Percentiles rank a stretch among this genome's conserved stretches.
These are phyloP conservation scores for Hypericum perforatum DNA, from an alignment of 345 rosid genomes.

Conservation along the genomic window DNA sequence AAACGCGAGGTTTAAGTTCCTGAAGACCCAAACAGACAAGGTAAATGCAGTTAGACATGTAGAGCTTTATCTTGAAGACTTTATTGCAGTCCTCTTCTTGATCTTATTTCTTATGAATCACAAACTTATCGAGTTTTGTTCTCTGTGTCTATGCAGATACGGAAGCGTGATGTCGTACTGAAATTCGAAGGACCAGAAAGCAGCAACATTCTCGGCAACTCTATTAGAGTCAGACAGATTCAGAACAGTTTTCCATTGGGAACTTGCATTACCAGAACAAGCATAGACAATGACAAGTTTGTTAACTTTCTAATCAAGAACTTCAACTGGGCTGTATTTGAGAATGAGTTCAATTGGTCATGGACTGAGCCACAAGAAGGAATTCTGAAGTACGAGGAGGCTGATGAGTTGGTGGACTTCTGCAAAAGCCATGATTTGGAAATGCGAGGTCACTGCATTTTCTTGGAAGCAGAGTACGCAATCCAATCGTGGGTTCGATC, in stretches of 20 bases:
- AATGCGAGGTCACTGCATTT: conserved; percentile 34
- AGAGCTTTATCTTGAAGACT: neutral
- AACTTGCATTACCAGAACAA: conserved; percentile 5
- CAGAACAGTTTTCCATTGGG: conserved; percentile 7
- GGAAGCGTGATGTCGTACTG: conserved; percentile 4
- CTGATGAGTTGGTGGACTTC: conserved; percentile 4
- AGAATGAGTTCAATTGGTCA: conserved; percentile 7
- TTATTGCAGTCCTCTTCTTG: neutral
- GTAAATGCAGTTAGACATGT: neutral
- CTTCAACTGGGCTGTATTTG: conserved; percentile 9
- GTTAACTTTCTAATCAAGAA: conserved; percentile 1
- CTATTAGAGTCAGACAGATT: conserved; percentile 4
- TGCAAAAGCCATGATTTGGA: conserved; percentile 4
- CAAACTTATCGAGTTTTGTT: too few species aligned
- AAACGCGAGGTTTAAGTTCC: conserved; percentile 4
- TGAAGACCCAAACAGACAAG: conserved; percentile 8
- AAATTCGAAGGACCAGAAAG: conserved; percentile 1
- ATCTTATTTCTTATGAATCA: too few species aligned
- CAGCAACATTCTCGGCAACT: neutral
- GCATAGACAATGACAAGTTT: conserved; percentile 10
- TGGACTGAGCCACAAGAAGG: conserved; percentile 10
- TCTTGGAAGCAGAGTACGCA: conserved; percentile 42
- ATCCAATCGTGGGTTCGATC: conserved; percentile 37
- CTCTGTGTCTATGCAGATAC: conserved; percentile 7
- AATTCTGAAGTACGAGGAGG: conserved; percentile 1